phyloP scores from a whole-genome alignment of 1,284 basidiomycete genomes.

The Irpex rosettiformis region DNA sequence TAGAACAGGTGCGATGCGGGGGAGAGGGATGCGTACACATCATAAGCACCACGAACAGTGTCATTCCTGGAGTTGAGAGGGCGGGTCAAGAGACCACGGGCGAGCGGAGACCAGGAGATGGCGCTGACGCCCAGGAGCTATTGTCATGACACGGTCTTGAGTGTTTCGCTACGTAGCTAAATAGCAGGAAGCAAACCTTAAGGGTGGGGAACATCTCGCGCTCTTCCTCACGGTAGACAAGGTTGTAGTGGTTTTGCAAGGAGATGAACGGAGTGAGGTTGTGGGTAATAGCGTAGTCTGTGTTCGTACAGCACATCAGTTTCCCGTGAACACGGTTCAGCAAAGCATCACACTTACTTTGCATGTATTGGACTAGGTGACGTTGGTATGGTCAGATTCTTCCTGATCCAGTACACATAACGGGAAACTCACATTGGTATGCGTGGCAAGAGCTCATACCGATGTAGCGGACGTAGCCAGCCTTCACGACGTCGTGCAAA shows the following conservation, averaged over 20 bases:
- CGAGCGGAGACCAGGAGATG: slow-evolving; percentile 38
- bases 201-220: slow-evolving; percentile 64
- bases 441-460: slow-evolving; percentile 39
- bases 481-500: slow-evolving; percentile 18
- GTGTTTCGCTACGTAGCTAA: neutral
- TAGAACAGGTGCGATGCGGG: neutral
- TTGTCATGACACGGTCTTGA: slow-evolving; percentile 2
- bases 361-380: slow-evolving; percentile 32
- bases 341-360: slow-evolving; percentile 23
- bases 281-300: slow-evolving; percentile 33
- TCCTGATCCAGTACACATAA: neutral
- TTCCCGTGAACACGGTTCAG: neutral
- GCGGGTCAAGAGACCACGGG: slow-evolving; percentile 31
- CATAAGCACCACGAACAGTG: slow-evolving; percentile 19
- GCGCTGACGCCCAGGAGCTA: slow-evolving; percentile 31
- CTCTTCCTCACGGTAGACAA: slow-evolving; percentile 65
- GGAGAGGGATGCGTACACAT: slow-evolving; percentile 7
- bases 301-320: neutral
- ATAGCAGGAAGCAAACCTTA: slow-evolving; percentile 32
- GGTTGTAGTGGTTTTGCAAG: slow-evolving; percentile 66
- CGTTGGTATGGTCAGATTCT: neutral
- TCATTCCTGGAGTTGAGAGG: slow-evolving; percentile 18
- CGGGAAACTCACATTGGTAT: slow-evolving; percentile 31
- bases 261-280: slow-evolving; percentile 63
- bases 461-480: slow-evolving; percentile 33